Evolutionary conservation across 805 yeast genomes (phyloP).

Genomic region (Priceomyces fermenticarens): DNA sequence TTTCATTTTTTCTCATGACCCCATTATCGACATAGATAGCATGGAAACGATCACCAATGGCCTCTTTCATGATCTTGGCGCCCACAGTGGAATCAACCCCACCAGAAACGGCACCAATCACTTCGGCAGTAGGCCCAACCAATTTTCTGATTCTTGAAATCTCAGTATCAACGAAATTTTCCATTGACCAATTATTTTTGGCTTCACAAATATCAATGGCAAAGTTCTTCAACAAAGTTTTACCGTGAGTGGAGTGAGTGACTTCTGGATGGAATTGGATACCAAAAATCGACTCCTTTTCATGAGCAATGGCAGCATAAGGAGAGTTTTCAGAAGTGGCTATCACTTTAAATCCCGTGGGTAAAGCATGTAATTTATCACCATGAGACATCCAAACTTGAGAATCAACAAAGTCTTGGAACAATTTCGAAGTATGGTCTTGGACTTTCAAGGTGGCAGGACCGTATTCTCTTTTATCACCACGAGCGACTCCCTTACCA

Average conservation of each 20-base stretch:
- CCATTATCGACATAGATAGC: conserved; percentile 98
- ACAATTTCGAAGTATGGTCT: conserved; percentile 66
- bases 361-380: conserved; percentile 89
- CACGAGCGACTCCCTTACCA: conserved; percentile 90
- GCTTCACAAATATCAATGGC: conserved; percentile 90
- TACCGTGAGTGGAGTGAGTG: conserved; percentile 92
- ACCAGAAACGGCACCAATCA: conserved; percentile 98
- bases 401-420: conserved; percentile 87
- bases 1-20: conserved; percentile 93
- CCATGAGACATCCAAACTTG: conserved; percentile 99
- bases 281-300: conserved; percentile 75
- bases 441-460: conserved; percentile 84
- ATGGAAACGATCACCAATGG: conserved; percentile 98
- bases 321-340: conserved; percentile 96
- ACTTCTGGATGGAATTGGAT: conserved; percentile 99
- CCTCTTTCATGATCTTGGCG: conserved; percentile 96
- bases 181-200: conserved; percentile 93
- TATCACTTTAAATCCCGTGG: conserved; percentile 81
- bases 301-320: conserved; percentile 86
- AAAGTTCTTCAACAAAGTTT: conserved; percentile 80
- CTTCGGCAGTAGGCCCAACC: conserved; percentile 98
- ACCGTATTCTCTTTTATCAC: conserved; percentile 97
- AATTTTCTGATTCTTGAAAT: conserved; percentile 84
- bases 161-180: conserved; percentile 95
- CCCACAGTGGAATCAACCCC: conserved; percentile 99